Evolutionary conservation across 441 rosid species (phyloP).

Genomic region (Populus hybrid): DNA sequence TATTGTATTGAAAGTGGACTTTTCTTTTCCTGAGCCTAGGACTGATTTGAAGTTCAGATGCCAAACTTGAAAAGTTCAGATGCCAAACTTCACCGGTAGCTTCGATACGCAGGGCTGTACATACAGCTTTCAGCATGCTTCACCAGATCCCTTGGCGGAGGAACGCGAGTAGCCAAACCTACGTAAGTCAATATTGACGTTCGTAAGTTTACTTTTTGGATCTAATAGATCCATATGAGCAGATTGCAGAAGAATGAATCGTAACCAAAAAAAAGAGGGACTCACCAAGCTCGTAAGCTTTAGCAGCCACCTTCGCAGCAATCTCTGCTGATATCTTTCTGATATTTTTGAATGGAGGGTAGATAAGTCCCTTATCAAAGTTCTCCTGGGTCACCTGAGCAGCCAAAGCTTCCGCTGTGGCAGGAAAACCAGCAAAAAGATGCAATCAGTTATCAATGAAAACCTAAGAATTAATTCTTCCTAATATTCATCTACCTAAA

Average conservation of each 20-base stretch:
- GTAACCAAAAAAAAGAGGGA: not conserved
- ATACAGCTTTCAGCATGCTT: conserved; percentile 76
- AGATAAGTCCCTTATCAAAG: conserved; percentile 74
- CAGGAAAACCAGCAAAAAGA: not conserved
- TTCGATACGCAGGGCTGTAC: conserved; percentile 78
- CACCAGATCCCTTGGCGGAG: conserved; percentile 72
- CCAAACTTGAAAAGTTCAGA: not conserved
- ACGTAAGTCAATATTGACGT: conserved; percentile 5
- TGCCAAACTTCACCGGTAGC: conserved; percentile 51
- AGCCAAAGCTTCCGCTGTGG: conserved; percentile 83
- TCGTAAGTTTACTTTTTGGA: not conserved
- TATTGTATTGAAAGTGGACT: not conserved
- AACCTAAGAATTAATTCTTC: not conserved
- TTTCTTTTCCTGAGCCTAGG: not conserved
- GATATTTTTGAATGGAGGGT: conserved; percentile 77
- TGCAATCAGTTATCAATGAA: not conserved
- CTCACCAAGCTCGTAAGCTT: conserved; percentile 89
- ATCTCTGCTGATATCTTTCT: conserved; percentile 88
- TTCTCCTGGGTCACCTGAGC: conserved; percentile 67
- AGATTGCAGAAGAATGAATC: not conserved
- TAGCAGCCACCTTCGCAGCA: conserved; percentile 82
- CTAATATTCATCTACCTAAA: not conserved
- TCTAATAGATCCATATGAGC: not conserved
- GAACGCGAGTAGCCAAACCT: conserved; percentile 88
- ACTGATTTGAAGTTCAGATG: not conserved